Evolutionary conservation across 2,329 filamentous ascomycete species (phyloP).

Genomic region (Aspergillus felis): DNA sequence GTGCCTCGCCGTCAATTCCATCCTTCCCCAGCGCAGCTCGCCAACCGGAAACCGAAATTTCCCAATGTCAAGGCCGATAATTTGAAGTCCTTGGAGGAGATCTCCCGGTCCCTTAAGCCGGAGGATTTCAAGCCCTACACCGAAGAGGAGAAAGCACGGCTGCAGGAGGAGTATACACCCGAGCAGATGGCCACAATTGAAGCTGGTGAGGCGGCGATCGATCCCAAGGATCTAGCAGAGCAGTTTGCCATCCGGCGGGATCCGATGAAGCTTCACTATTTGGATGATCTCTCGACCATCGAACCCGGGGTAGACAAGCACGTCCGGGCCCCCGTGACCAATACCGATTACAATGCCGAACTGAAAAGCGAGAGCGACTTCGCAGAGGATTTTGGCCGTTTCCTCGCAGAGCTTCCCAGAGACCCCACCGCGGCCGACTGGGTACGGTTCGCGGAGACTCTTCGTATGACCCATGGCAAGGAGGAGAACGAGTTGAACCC

Average conservation of each 20-base stretch:
- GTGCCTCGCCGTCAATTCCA: conserved; percentile 49
- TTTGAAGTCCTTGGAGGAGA: conserved; percentile 22
- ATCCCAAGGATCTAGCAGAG: conserved; percentile 67
- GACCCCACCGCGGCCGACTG: conserved; percentile 45
- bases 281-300: conserved; percentile 77
- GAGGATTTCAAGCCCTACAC: conserved; percentile 57
- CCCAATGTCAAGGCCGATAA: conserved; percentile 36
- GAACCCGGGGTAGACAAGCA: conserved; percentile 74
- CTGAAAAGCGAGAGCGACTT: conserved; percentile 63
- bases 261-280: conserved; percentile 67
- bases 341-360: conserved; percentile 54
- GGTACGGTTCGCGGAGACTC: conserved; percentile 42
- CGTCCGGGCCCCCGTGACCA: conserved; percentile 48
- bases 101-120: conserved; percentile 20
- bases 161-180: conserved; percentile 68
- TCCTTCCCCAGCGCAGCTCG: conserved; percentile 36
- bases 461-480: conserved; percentile 49
- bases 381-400: conserved; percentile 52
- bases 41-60: conserved; percentile 37
- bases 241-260: conserved; percentile 71
- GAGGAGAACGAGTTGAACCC: conserved; percentile 48
- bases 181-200: conserved; percentile 78
- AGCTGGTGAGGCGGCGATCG: conserved; percentile 73
- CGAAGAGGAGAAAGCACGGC: conserved; percentile 57
- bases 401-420: conserved; percentile 47